phyloP scores from a whole-genome alignment of 73 alveolate species.

The Paramecium sonneborni region DNA sequence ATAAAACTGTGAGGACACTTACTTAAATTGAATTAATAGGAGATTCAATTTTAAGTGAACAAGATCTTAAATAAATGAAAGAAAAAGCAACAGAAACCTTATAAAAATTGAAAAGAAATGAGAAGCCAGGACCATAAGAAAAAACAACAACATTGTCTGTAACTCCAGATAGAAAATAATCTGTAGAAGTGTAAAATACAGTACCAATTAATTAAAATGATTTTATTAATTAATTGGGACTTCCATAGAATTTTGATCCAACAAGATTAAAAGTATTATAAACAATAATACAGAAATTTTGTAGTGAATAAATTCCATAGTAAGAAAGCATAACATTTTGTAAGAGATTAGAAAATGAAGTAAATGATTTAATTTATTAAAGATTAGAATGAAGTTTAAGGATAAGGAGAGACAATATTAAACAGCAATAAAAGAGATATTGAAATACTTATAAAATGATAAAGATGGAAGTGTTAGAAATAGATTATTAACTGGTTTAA shows the following conservation, averaged over 20 bases:
- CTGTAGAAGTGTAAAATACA: neutral
- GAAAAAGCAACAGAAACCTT: neutral
- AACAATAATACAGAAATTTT: neutral
- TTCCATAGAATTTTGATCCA: slow-evolving; percentile 12
- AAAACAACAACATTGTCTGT: neutral
- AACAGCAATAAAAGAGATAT: neutral
- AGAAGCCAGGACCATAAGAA: neutral
- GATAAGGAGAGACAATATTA: neutral
- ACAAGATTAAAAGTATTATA: neutral
- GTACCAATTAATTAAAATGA: neutral
- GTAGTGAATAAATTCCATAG: neutral
- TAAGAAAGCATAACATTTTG: neutral
- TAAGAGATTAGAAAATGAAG: slow-evolving; percentile 39
- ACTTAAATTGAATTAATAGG: neutral
- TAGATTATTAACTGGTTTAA: slow-evolving; percentile 29
- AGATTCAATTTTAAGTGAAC: neutral
- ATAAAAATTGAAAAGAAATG: neutral
- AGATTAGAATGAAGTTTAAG: neutral
- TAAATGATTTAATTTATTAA: neutral
- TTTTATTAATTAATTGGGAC: neutral
- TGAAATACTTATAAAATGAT: neutral
- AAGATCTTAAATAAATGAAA: neutral
- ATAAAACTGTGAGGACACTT: slow-evolving; percentile 34
- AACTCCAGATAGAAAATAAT: neutral
- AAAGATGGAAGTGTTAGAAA: slow-evolving; percentile 33